Conservation (phyloP, 805 yeast species). For the Hagleromyces aurorensis region DNA sequence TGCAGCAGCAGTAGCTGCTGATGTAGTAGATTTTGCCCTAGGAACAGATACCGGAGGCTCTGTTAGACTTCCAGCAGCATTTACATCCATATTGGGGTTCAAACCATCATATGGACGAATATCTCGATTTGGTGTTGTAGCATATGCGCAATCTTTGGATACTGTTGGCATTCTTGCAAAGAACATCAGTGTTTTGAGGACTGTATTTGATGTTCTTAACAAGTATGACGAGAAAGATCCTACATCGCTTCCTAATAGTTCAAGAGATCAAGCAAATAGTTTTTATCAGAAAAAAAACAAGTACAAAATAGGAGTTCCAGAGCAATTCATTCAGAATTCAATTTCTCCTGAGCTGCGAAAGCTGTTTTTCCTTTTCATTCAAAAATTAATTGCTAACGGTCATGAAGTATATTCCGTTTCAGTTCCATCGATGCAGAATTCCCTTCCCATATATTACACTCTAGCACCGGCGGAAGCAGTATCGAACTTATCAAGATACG, state of each 20-base stretch:
- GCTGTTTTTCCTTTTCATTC: constrained; percentile 41
- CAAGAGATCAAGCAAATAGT: constrained; percentile 29
- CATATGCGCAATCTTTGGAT: constrained; percentile 91
- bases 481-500: constrained; percentile 82
- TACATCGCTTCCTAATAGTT: constrained; percentile 42
- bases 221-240: constrained; percentile 69
- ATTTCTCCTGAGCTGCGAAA: constrained; percentile 40
- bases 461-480: constrained; percentile 91
- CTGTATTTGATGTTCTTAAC: constrained; percentile 52
- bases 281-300: constrained; percentile 8
- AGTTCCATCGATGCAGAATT: constrained; percentile 55
- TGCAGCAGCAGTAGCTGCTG: constrained; percentile 84
- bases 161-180: constrained; percentile 80
- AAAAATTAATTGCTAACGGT: constrained; percentile 38
- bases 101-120: constrained; percentile 91
- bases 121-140: constrained; percentile 84
- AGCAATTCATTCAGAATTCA: constrained; percentile 54
- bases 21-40: constrained; percentile 54
- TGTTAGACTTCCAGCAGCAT: constrained; percentile 84
- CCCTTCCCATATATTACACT: constrained; percentile 79
- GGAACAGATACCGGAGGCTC: constrained; percentile 99
- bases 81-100: constrained; percentile 76
- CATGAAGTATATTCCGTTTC: constrained; percentile 54
- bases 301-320: constrained; percentile 63
- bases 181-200: constrained; percentile 35